Evolutionary conservation across 2,329 filamentous ascomycete species (phyloP).

Genomic region (Cordyceps javanica): DNA sequence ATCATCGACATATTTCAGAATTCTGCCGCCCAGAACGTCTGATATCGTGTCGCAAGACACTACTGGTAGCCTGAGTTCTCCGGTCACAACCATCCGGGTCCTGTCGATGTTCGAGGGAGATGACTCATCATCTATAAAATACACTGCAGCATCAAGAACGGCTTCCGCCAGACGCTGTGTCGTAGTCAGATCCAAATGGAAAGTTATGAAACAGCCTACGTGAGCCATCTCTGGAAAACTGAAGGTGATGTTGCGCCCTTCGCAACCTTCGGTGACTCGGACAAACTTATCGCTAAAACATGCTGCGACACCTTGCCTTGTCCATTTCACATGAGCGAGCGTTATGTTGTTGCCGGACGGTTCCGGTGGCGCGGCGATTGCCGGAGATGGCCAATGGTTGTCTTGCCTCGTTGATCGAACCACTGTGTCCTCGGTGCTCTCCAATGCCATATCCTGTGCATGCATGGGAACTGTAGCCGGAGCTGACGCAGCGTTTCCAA

Average conservation of each 20-base stretch:
- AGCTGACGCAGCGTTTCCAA: not conserved
- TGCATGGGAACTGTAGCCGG: not conserved
- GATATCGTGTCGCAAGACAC: not conserved
- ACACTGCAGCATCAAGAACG: not conserved
- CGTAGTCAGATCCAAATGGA: not conserved
- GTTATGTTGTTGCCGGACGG: not conserved
- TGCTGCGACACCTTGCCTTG: not conserved
- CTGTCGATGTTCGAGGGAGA: not conserved
- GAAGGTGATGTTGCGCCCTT: not conserved
- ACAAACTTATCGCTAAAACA: not conserved
- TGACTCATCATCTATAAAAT: not conserved
- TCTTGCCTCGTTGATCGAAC: not conserved
- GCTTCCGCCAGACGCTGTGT: not conserved
- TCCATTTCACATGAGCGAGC: not conserved
- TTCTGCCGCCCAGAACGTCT: not conserved
- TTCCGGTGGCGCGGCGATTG: not conserved
- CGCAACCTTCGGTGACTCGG: not conserved
- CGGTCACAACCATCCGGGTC: not conserved
- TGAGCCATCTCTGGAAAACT: not conserved
- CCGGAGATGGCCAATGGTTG: not conserved
- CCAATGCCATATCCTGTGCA: not conserved
- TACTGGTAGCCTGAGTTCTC: not conserved
- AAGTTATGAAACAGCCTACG: not conserved
- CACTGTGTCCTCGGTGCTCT: not conserved
- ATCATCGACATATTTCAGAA: not conserved